Evolutionary conservation across 2,329 filamentous ascomycete genomes (phyloP).

Genomic region (Alternaria longipes): DNA sequence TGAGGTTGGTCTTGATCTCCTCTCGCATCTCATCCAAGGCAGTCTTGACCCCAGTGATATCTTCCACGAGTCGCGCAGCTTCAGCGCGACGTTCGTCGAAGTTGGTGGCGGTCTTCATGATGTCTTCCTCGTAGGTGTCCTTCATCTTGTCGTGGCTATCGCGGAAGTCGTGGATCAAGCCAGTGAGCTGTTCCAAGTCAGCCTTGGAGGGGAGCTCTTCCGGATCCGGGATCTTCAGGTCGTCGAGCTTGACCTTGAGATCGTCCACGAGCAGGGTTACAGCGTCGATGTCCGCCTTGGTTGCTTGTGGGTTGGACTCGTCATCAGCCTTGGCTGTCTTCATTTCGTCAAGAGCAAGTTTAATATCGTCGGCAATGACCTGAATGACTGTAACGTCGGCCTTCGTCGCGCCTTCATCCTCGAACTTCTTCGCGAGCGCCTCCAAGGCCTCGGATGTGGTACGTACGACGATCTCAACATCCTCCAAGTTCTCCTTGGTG

Average conservation of each 20-base stretch:
- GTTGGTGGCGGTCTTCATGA: conserved; percentile 77
- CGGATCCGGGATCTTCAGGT: conserved; percentile 75
- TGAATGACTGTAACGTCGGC: conserved; percentile 82
- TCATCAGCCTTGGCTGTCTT: conserved; percentile 59
- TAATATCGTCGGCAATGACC: conserved; percentile 79
- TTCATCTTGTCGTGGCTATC: conserved; percentile 72
- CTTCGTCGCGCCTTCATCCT: conserved; percentile 74
- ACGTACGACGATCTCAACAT: conserved; percentile 72
- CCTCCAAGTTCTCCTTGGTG: conserved; percentile 67
- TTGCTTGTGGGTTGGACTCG: conserved; percentile 68
- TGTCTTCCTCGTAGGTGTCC: conserved; percentile 76
- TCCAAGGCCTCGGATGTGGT: conserved; percentile 79
- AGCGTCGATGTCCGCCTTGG: conserved; percentile 81
- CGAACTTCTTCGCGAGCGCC: conserved; percentile 71
- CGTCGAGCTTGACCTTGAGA: conserved; percentile 80
- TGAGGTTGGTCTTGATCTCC: conserved; percentile 78
- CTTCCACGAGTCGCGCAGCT: conserved; percentile 78
- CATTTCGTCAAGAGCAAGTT: conserved; percentile 75
- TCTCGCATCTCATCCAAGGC: conserved; percentile 82
- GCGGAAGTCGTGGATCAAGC: conserved; percentile 61
- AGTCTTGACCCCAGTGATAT: conserved; percentile 79
- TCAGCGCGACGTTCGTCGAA: conserved; percentile 87
- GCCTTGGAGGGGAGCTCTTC: conserved; percentile 78
- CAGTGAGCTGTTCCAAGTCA: conserved; percentile 72
- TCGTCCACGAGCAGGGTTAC: conserved; percentile 85